Evolutionary conservation across 192 early-diverging fungal genomes (phyloP).

Genomic region (Coemansia sp.): DNA sequence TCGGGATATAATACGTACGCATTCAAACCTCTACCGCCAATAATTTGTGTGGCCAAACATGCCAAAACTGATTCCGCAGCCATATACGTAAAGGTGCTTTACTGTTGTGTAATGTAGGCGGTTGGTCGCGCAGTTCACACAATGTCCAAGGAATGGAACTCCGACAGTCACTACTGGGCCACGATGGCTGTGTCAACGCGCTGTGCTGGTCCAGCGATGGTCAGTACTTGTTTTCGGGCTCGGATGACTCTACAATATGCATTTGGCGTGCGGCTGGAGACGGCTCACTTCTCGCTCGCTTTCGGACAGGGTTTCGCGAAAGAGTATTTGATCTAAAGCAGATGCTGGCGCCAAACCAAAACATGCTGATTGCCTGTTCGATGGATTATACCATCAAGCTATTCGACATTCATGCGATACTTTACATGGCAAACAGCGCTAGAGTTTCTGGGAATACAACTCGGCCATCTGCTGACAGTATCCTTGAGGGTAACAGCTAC

Average conservation of each 20-base stretch:
- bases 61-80: neutral
- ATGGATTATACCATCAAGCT: slow-evolving; percentile 61
- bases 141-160: slow-evolving; percentile 24
- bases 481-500: slow-evolving; percentile 13
- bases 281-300: slow-evolving; percentile 34
- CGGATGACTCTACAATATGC: slow-evolving; percentile 61
- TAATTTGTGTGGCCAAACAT: neutral
- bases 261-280: slow-evolving; percentile 57
- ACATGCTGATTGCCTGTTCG: slow-evolving; percentile 62
- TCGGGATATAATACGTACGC: slow-evolving; percentile 24
- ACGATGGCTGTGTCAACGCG: slow-evolving; percentile 50
- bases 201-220: slow-evolving; percentile 60
- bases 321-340: slow-evolving; percentile 79
- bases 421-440: slow-evolving; percentile 13
- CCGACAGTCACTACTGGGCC: slow-evolving; percentile 39
- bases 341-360: slow-evolving; percentile 61
- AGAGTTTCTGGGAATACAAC: neutral
- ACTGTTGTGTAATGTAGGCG: slow-evolving; percentile 13
- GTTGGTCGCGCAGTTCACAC: slow-evolving; percentile 24
- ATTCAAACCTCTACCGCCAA: neutral
- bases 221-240: slow-evolving; percentile 58
- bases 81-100: neutral
- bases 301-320: slow-evolving; percentile 64
- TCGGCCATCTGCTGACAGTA: neutral
- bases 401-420: slow-evolving; percentile 48